phyloP scores from a whole-genome alignment of 176 grass and related monocot species.

The Saccharum spontaneum region DNA sequence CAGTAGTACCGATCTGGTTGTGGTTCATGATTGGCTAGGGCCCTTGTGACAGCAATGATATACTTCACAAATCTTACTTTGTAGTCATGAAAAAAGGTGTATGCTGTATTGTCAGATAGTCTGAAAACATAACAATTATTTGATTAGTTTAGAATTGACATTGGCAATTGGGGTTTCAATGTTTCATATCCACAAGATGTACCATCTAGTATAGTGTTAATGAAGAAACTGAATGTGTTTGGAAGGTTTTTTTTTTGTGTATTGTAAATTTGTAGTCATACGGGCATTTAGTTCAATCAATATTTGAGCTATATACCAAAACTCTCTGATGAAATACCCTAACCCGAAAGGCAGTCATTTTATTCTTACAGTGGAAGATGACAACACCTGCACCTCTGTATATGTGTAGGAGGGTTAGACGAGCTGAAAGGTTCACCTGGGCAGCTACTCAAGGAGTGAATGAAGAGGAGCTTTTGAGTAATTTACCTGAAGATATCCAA shows the following conservation, averaged over 20 bases:
- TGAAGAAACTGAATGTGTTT: slow-evolving; percentile 10
- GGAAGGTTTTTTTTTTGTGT: neutral
- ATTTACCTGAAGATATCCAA: slow-evolving; percentile 98
- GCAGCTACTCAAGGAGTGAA: slow-evolving; percentile 93
- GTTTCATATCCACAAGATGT: neutral
- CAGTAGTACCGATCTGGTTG: neutral
- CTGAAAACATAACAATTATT: slow-evolving; percentile 9
- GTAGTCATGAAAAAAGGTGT: neutral
- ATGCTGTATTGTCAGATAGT: neutral
- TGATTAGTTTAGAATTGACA: neutral
- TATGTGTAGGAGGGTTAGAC: slow-evolving; percentile 76
- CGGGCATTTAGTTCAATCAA: slow-evolving; percentile 4
- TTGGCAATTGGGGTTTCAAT: neutral
- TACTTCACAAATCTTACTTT: neutral
- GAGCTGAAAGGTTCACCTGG: slow-evolving; percentile 94
- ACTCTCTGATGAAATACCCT: neutral
- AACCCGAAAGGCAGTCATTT: neutral
- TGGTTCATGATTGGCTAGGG: neutral
- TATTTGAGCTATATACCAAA: neutral
- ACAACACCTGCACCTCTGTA: neutral
- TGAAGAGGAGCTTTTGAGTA: slow-evolving; percentile 81
- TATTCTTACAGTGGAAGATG: slow-evolving; percentile 17
- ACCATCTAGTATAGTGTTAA: neutral
- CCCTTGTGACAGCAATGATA: slow-evolving; percentile 4
- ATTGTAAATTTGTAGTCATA: neutral